Conservation (phyloP, 305 asterid genomes). For the Withania somnifera region DNA sequence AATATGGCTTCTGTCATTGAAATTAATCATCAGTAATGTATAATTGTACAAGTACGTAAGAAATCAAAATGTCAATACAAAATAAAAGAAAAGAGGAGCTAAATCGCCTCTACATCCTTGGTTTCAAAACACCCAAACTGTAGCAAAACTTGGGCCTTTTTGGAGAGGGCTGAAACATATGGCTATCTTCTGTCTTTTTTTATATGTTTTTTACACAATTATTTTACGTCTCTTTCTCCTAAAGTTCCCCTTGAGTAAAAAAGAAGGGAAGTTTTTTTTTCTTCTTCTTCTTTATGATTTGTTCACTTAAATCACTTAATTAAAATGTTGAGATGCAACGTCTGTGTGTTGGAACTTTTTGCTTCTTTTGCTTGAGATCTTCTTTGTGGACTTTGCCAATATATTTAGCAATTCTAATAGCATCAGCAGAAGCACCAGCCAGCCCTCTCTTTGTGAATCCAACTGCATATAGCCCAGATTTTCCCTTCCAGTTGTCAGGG, state of each 20-base stretch:
- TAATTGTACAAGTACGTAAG: background rate
- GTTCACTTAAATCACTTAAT: background rate
- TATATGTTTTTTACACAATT: background rate
- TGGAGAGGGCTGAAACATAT: constrained; percentile 29
- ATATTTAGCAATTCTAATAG: constrained; percentile 27
- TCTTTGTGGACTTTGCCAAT: constrained; percentile 31
- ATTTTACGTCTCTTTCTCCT: constrained; percentile 5
- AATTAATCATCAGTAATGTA: background rate
- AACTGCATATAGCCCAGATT: constrained; percentile 33
- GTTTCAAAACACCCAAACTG: constrained; percentile 22
- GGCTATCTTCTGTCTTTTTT: background rate
- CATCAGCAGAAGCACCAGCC: constrained; percentile 42
- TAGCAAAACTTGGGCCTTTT: constrained; percentile 25
- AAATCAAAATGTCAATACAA: background rate
- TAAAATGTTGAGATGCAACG: constrained; percentile 34
- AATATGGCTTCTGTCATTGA: background rate
- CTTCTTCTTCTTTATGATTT: background rate
- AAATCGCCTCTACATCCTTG: constrained; percentile 27
- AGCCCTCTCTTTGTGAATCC: constrained; percentile 50
- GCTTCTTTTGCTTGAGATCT: constrained; percentile 27
- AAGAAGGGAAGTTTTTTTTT: background rate
- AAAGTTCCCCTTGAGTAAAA: background rate
- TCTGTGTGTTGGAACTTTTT: constrained; percentile 31
- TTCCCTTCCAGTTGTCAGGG: constrained; percentile 40
- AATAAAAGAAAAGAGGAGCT: constrained; percentile 1